Evolutionary conservation across 495 filamentous ascomycete species (phyloP), one percentile per base, ranked within the genome.

Genomic region (Neurospora africana): DNA sequence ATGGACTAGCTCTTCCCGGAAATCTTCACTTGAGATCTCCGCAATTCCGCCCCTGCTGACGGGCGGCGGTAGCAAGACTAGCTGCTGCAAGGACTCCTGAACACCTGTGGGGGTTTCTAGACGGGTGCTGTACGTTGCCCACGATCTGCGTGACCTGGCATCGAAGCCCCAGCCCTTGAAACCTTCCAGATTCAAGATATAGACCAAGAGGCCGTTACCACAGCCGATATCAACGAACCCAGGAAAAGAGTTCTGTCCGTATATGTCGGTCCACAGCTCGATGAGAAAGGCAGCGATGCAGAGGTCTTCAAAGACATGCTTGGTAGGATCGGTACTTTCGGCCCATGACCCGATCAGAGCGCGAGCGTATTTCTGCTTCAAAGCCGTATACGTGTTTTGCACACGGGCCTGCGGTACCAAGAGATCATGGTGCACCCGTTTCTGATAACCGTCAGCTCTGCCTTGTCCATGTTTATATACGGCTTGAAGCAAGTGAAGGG

Each of bases 181-280:
- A 6, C 94, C 95, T 83, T 98, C 94, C 75, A 86, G 84, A 11
- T 90, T 82, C 6, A 98, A 87, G 40, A 98, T 87, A 75, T 95
- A 88, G 13, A 97, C 92, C n/a, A 99, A 87, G 1, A 98, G 86
- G 17, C 95, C 95, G 78, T 98, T 98, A 6, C 95, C 95, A 77
- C 95, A 98, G 19, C 94, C 95, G 67, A 99, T 91, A 77, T 98
- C 96, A 11, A 98, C 92, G 76, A 99, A 99, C 6, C 95, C 93
- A 1, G 93, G 92, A 76, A 97, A 97, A 1, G 76, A 75, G 21
- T 72, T 75, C 68, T 79, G 72, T 19, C 79, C 81, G 77, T 98
- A 98, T 90, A 97, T 95, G 72, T 91, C 87, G 69, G 84, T 80
- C 95, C 96, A 99, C 11, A 98, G 84, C 84, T 97, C 95, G 38